Base-by-base conservation (phyloP, 1,139 yeast species). In the Pichia sp. region DNA sequence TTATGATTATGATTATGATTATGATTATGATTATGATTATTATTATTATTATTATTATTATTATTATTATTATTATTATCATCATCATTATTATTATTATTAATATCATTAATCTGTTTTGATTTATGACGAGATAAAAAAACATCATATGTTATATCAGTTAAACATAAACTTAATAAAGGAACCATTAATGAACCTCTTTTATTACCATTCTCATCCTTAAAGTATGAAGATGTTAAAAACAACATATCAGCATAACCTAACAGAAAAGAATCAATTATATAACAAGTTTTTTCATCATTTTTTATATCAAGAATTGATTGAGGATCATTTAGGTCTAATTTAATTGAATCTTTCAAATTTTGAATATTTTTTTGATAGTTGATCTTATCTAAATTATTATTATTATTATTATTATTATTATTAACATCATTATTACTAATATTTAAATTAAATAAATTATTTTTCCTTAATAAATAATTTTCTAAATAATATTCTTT, bases 231-330 rank as follows among this genome's bases (percentile, higher is more conserved):
- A 1, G 95, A 79, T 2, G 94, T 90, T 18, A 89, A 72, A 48
- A 89, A 73, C 51, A 86, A 70, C 0, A 88, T 84, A 4, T 92
- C 86, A 0, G 97, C 95, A 5, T 84, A 74, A n/a, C 87, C 96
- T 7, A 87, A 72, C 1, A 78, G 59, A 52, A 89, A 70, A 41
- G 87, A 78, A 26, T 79, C 77, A 5, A 89, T 70, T 49, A 88
- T 70, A 49, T 74, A 78, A 10, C 81, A 78, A 0, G 94, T 88
- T 55, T 86, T 72, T 37, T 51, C 29, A 26, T 50, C 48, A 42
- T 57, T 56, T 42, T 56, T 60, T 11, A 37, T 36, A 31, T 56
- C 58, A n/a, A 63, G 47, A 30, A 42, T 27, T 5, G 29, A 8
- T 33, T 50, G 39, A 2, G 53, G 53, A 38, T 47, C 47, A 29